Percentiles rank a stretch among this genome's conserved stretches.
Evolutionary conservation across 179 eudicot genomes (phyloP).

Genomic region (Patellifolia procumbens): DNA sequence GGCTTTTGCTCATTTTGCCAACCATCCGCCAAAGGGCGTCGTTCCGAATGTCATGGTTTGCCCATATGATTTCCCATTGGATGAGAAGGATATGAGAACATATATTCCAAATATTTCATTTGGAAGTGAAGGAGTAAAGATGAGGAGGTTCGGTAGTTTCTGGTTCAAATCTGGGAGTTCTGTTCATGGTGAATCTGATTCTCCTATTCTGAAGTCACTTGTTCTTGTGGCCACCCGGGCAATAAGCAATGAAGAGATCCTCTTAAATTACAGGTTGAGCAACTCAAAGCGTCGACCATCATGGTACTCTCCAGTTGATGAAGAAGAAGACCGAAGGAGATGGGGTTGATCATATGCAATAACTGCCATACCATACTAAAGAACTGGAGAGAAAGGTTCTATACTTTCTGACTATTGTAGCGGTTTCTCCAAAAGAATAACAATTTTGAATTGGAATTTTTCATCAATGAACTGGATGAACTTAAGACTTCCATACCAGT

Average conservation of each 20-base stretch:
- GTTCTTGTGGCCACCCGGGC: conserved; percentile 81
- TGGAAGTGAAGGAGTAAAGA: conserved; percentile 55
- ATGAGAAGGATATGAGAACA: conserved; percentile 69
- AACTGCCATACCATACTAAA: neutral
- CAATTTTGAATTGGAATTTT: neutral
- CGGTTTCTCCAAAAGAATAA: neutral
- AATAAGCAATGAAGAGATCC: conserved; percentile 70
- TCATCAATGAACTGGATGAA: neutral
- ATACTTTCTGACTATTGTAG: neutral
- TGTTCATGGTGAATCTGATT: conserved; percentile 31
- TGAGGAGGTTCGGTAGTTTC: conserved; percentile 78
- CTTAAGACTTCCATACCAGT: neutral
- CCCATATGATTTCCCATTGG: conserved; percentile 83
- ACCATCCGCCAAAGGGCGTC: conserved; percentile 70
- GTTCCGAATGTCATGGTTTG: conserved; percentile 90
- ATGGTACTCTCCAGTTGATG: conserved; percentile 89
- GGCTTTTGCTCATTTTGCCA: conserved; percentile 87
- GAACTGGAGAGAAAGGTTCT: neutral
- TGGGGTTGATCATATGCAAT: conserved; percentile 55
- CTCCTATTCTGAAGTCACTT: conserved; percentile 63
- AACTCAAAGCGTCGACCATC: conserved; percentile 75
- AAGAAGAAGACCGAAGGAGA: conserved; percentile 90
- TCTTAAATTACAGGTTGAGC: conserved; percentile 83
- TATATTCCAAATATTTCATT: conserved; percentile 77
- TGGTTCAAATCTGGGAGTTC: conserved; percentile 84